Base-by-base conservation (phyloP, 208 protist species). In the Sergeia podlipaevii region DNA sequence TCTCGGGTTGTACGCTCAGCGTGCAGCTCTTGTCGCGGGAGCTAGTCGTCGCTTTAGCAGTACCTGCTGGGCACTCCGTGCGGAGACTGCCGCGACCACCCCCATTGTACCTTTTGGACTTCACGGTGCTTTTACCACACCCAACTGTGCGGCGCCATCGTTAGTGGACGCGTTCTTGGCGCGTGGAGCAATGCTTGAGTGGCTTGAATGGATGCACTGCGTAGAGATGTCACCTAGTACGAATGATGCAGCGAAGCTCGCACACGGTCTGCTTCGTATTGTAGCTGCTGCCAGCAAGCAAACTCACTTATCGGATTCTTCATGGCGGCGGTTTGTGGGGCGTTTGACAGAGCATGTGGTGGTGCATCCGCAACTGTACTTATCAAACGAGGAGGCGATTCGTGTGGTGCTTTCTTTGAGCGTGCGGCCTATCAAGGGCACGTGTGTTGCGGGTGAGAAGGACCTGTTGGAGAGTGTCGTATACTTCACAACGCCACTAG, bases 101-200 rank as follows among this genome's bases (percentile, higher is more conserved):
- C n/a, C n/a, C n/a, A n/a, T n/a, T n/a, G n/a, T n/a, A n/a, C n/a
- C n/a, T n/a, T n/a, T n/a, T n/a, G n/a, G n/a, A n/a, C n/a, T n/a
- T n/a, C n/a, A n/a, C n/a, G n/a, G n/a, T n/a, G n/a, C n/a, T n/a
- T n/a, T n/a, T n/a, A n/a, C n/a, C n/a, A n/a, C n/a, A n/a, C n/a
- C n/a, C n/a, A n/a, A n/a, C n/a, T n/a, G n/a, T n/a, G n/a, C n/a
- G n/a, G n/a, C n/a, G n/a, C n/a, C n/a, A n/a, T n/a, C n/a, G n/a
- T n/a, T n/a, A n/a, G 52, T 65, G 8, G 51, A 66, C 51, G 60
- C 75, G 27, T 58, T 86, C 13, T 50, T 89, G 29, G 62, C 65
- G 18, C 74, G 77, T 41, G 77, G 77, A n/a, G 81, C 70, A 17
- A 50, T 73, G 29, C 44, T 48, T 20, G 61, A 86, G 65, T 84